Conservation (phyloP, 208 protist species). For the Acanthamoeba castellanii region DNA sequence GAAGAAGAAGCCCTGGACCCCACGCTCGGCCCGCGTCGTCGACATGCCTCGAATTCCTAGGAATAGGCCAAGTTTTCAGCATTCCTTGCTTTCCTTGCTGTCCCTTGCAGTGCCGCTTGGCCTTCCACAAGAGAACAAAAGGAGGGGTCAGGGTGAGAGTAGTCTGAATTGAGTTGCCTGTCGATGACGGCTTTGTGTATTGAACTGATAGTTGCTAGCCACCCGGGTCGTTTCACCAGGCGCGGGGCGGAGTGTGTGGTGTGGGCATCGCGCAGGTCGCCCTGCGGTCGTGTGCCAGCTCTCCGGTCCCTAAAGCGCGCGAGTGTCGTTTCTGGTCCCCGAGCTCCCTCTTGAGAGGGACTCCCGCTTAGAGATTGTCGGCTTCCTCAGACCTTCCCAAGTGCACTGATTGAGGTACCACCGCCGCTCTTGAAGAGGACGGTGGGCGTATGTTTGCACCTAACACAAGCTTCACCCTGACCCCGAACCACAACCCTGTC, state of each 20-base stretch:
- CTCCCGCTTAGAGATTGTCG: slow-evolving; percentile 69
- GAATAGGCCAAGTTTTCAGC: too few relatives aligned
- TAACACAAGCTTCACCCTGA: slow-evolving; percentile 53
- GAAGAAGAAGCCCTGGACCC: not conserved
- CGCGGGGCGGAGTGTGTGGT: not conserved
- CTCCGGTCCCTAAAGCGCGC: not conserved
- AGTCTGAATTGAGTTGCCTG: slow-evolving; percentile 71
- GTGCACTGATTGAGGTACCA: not conserved
- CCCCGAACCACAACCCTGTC: not conserved
- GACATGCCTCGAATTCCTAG: too few relatives aligned
- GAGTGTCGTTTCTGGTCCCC: slow-evolving; percentile 66
- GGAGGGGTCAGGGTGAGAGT: slow-evolving; percentile 57
- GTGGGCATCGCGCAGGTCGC: slow-evolving; percentile 1
- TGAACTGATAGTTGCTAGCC: slow-evolving; percentile 61
- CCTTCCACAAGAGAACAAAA: too few relatives aligned
- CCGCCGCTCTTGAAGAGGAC: not conserved
- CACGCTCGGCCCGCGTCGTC: too few relatives aligned
- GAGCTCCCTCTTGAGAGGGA: slow-evolving; percentile 15
- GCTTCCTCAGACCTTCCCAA: slow-evolving; percentile 68
- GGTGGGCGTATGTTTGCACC: slow-evolving; percentile 49
- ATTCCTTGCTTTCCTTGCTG: too few relatives aligned
- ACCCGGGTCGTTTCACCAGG: slow-evolving; percentile 35
- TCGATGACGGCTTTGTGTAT: slow-evolving; percentile 55
- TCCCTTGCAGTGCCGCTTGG: too few relatives aligned
- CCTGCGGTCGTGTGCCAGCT: slow-evolving; percentile 41